These are phyloP conservation scores for Trichocladium uniseriatum DNA, from an alignment of 495 filamentous ascomycete genomes.

Conservation along the genomic window DNA sequence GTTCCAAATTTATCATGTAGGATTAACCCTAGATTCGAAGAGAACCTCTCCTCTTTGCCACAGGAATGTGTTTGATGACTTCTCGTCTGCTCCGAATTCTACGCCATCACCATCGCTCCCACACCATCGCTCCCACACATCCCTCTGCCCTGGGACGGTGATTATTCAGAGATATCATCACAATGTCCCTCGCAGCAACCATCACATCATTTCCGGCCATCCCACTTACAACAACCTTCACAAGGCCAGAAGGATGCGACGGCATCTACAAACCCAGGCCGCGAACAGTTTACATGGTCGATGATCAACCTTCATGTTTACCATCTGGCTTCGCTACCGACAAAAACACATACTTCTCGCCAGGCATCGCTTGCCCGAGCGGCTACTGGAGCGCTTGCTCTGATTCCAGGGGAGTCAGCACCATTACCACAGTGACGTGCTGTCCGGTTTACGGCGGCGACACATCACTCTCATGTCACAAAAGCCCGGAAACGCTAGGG, in stretches of 20 bases:
- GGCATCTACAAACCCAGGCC: conserved; percentile 10
- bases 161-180: not conserved
- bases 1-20: no score
- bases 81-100: no score
- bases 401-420: conserved; percentile 8
- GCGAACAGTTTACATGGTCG: conserved; percentile 9
- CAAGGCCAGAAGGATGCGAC: conserved; percentile 8
- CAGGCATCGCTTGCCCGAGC: conserved; percentile 20
- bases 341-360: conserved; percentile 19
- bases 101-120: no score
- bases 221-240: conserved; percentile 22
- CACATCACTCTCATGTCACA: conserved; percentile 14
- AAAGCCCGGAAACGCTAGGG: conserved; percentile 8
- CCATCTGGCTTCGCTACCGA: conserved; percentile 14
- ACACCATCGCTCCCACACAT: no score
- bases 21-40: no score
- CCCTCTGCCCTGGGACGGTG: no score
- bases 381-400: conserved; percentile 21
- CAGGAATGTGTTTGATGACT: no score
- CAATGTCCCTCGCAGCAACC: not conserved
- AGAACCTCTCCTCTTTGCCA: no score
- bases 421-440: conserved; percentile 24
- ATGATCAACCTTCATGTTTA: conserved; percentile 14
- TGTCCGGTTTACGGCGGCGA: conserved; percentile 11
- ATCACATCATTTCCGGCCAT: conserved; percentile 5